phyloP scores from a whole-genome alignment of 2,329 filamentous ascomycete genomes.

The Botrytis galanthina region DNA sequence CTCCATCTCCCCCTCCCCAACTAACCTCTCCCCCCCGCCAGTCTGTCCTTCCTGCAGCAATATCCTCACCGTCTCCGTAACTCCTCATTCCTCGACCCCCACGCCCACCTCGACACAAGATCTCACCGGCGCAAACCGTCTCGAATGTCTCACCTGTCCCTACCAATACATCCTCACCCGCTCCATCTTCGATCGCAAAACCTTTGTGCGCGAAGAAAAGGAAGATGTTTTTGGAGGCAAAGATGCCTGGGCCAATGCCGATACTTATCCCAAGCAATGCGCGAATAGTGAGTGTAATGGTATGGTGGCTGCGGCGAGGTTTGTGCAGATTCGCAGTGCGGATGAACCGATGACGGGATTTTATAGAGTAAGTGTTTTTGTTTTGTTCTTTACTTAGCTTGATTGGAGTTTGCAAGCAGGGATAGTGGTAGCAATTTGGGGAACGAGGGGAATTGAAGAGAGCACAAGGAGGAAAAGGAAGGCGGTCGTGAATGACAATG shows the following conservation, averaged over 20 bases:
- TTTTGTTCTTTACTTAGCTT: background rate
- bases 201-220: conserved; percentile 79
- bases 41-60: conserved; percentile 85
- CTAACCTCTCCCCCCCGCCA: conserved; percentile 35
- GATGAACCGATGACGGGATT: conserved; percentile 99
- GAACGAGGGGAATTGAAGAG: background rate
- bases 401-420: background rate
- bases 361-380: conserved; percentile 63
- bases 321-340: conserved; percentile 95
- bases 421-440: background rate
- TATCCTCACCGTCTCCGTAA: conserved; percentile 68
- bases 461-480: background rate
- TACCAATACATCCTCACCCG: conserved; percentile 83
- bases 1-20: background rate
- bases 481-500: conserved; percentile 4
- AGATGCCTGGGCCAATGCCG: conserved; percentile 86
- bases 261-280: conserved; percentile 81
- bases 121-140: conserved; percentile 59
- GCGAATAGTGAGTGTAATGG: conserved; percentile 77
- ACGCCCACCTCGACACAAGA: conserved; percentile 31
- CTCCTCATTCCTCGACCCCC: conserved; percentile 20
- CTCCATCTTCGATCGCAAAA: conserved; percentile 74
- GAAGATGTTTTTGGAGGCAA: conserved; percentile 89
- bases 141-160: conserved; percentile 93
- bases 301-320: conserved; percentile 86